Evolutionary conservation across 345 rosid genomes (phyloP), one percentile per base, ranked within the genome.

Genomic region (Litchi chinensis): DNA sequence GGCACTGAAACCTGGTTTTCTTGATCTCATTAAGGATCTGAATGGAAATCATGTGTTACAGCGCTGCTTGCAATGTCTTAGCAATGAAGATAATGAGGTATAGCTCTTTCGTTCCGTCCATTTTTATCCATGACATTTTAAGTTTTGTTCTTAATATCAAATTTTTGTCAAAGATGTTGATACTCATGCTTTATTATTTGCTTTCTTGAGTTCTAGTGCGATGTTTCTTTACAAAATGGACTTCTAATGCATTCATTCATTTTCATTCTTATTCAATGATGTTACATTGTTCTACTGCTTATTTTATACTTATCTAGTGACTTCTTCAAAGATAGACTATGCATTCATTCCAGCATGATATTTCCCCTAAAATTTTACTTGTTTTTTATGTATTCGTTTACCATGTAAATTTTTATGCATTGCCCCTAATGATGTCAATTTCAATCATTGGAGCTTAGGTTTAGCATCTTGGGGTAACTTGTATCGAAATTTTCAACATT

Each of bases 41-140:
- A 93, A 93, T 83, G 97, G 97, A 41, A 93, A 90, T 82, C 94
- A 93, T 85, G 95, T 93, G 57, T 75, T 93, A 1, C 95, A 91
- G 68, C 87, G 93, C 72, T 93, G 97, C 84, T 85, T 91, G 89
- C 83, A 86, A 19, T 83, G 88, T 60, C 86, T 93, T 73, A 73
- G 82, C 79, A 80, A 79, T 77, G 88, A 86, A 57, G 92, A 91
- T 76, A 86, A 86, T 37, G 86, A 89, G 95, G 97, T 90, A 77
- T 39, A 43, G 26, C 11, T 73, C 10, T 54, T 78, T 83, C 62
- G 22, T 52, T 71, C 32, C 63, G 68, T 48, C 16, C 9, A 78
- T 75, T 69, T 69, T 8, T 71, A 72, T 66, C 26, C 26, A 40
- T 57, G 59, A 64, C 41, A 8, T 28, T 64, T 78, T 43, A 8